Percentiles rank a stretch among this genome's conserved stretches.
Evolutionary conservation across 78 protist species (phyloP).

Genomic region (Cavenderia fasciculata): DNA sequence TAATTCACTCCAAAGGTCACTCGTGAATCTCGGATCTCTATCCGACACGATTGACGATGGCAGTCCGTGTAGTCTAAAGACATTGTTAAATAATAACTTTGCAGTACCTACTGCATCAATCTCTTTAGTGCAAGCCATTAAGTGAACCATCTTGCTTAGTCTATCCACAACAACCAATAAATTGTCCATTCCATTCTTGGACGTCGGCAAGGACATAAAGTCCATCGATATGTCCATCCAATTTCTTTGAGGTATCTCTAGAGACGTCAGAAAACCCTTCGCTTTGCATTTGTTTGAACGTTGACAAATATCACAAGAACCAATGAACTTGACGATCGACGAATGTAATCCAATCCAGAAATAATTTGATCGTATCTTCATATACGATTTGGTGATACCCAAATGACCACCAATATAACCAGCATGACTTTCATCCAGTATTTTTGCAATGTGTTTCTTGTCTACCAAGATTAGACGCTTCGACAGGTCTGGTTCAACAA

Average conservation of each 20-base stretch:
- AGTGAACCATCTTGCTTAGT: background rate
- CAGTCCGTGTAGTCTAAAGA: background rate
- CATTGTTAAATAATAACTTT: background rate
- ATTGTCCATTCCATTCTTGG: background rate
- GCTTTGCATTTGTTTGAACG: no score
- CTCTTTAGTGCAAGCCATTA: background rate
- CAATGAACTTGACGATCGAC: background rate
- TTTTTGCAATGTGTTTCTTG: background rate
- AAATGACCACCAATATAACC: background rate
- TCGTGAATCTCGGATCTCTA: background rate
- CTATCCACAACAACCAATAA: background rate
- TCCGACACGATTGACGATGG: background rate
- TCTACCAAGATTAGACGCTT: constrained; percentile 8
- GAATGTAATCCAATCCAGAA: background rate
- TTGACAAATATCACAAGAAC: background rate
- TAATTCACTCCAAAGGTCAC: background rate
- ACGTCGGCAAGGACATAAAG: background rate
- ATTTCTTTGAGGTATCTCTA: background rate
- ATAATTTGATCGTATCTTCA: background rate
- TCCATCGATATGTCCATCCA: constrained; percentile 2
- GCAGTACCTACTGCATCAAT: background rate
- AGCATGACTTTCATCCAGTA: background rate
- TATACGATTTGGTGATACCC: background rate
- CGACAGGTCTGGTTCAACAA: no score
- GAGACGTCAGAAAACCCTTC: background rate